phyloP scores from a whole-genome alignment of 208 protist genomes.

The Trypanosoma rangeli region DNA sequence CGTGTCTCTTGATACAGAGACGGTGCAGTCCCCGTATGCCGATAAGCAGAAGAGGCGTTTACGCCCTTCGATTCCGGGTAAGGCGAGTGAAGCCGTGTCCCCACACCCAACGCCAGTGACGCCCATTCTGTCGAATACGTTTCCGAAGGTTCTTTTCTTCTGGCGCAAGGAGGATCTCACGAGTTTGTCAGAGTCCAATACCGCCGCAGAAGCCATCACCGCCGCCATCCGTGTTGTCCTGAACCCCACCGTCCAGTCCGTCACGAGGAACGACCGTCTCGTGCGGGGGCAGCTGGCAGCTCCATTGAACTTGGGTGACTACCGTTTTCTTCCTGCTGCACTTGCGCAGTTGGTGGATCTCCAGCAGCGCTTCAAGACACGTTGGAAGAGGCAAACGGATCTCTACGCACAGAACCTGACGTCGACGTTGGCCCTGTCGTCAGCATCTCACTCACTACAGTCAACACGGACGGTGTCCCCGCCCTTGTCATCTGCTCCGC shows the following conservation, averaged over 20 bases:
- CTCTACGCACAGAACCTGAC: not conserved
- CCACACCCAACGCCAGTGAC: not conserved
- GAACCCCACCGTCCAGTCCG: constrained; percentile 10
- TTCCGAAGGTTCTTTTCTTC: constrained; percentile 78
- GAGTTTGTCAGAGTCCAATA: constrained; percentile 3
- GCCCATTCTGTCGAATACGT: constrained; percentile 1
- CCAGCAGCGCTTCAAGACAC: constrained; percentile 30
- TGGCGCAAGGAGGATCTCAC: constrained; percentile 43
- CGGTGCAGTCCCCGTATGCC: not conserved
- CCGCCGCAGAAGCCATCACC: constrained; percentile 19
- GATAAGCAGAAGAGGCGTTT: constrained; percentile 24
- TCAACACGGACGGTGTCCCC: not conserved
- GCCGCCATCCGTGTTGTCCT: constrained; percentile 15
- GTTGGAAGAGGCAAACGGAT: constrained; percentile 9
- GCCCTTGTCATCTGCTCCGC: not conserved
- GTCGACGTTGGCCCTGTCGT: not conserved
- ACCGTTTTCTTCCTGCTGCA: constrained; percentile 39
- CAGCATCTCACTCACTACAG: not conserved
- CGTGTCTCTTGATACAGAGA: constrained; percentile 10
- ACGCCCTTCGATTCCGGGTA: not conserved
- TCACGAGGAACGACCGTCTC: constrained; percentile 50
- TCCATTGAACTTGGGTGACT: constrained; percentile 66
- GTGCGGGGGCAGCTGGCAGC: constrained; percentile 48
- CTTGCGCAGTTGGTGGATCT: constrained; percentile 39
- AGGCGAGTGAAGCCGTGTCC: constrained; percentile 18